phyloP scores from a whole-genome alignment of 1,284 basidiomycete species.

The Rhizopogon parksii region DNA sequence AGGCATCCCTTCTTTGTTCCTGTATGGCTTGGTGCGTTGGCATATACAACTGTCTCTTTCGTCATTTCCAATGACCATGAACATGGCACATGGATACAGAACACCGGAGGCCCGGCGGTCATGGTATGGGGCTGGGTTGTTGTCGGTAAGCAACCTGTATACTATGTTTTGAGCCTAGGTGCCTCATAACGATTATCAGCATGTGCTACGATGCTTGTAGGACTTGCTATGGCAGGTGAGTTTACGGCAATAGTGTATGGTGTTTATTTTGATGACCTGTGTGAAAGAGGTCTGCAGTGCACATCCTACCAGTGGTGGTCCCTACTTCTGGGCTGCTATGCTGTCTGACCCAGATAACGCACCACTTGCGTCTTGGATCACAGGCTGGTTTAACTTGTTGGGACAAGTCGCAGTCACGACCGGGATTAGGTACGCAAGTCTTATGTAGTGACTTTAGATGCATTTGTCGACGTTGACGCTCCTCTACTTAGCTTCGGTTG shows the following conservation, averaged over 20 bases:
- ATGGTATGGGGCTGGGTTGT: conserved; percentile 74
- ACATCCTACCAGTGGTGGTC: conserved; percentile 69
- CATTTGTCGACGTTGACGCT: neutral
- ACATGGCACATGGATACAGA: conserved; percentile 30
- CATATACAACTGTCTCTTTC: neutral
- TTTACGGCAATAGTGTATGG: conserved; percentile 2
- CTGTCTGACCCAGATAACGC: conserved; percentile 49
- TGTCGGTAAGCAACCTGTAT: conserved; percentile 37
- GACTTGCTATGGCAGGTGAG: conserved; percentile 62
- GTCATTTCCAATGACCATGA: neutral
- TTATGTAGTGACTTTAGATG: no score
- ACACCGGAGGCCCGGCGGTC: conserved; percentile 65
- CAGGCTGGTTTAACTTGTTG: conserved; percentile 70
- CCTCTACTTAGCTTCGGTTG: conserved; percentile 49
- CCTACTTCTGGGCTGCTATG: conserved; percentile 74
- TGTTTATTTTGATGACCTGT: neutral
- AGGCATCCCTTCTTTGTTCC: conserved; percentile 59
- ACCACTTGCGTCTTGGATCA: conserved; percentile 62
- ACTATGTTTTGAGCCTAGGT: neutral
- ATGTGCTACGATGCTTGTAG: conserved; percentile 59
- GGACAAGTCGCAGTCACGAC: conserved; percentile 74
- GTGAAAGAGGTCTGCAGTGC: conserved; percentile 59
- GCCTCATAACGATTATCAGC: conserved; percentile 29
- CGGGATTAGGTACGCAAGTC: conserved; percentile 47
- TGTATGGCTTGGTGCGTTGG: conserved; percentile 54